Evolutionary conservation across 768 basidiomycete species (phyloP), one percentile per base, ranked within the genome.

Genomic region (Calocybe cyanea): DNA sequence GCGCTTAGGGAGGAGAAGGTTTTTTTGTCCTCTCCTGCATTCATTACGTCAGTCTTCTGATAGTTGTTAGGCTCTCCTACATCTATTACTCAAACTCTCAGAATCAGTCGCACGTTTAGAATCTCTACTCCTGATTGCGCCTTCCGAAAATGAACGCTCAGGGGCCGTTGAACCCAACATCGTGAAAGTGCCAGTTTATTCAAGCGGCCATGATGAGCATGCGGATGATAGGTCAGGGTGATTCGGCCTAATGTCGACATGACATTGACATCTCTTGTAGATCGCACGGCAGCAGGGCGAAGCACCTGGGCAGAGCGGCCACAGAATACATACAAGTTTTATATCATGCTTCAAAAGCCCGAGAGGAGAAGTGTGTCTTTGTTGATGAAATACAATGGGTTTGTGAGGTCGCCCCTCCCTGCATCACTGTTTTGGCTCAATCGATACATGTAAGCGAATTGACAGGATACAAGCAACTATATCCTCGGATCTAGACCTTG

Each of bases 71-170:
- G 81, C 87, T 0, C 68, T 94, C 38, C 75, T 98, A 15, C 86
- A 94, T 53, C 73, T 94, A 10, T 75, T 98, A 3, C 77, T 97
- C 51, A 92, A 92, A 64, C 83, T 98, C 37, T 93, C 94, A 20
- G 96, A 98, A 56, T 91, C 90, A 13, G 77, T 95, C 14, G 78
- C 81, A 10, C 83, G 96, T 41, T 77, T 97, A 4, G 96, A 99
- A 62, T 84, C 81, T 4, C 74, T 99, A 18, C 73, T 98, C 14
- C 68, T 84, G 13, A 90, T 92, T 46, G 49, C 83, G 30, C 70
- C 77, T 13, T 75, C 78, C 11, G 64, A 68, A 23, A 65, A 78
- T 37, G 76, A 65, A 31, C 68, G 64, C 25, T 63, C 57, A 31
- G 56, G 62, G 23, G 61, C 62, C 38, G 59, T 68, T 24, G 68